A percentile compares a stretch with the other conserved stretches of the same genome.
Evolutionary conservation across 345 rosid species (phyloP).

Genomic region (Angophora floribunda): DNA sequence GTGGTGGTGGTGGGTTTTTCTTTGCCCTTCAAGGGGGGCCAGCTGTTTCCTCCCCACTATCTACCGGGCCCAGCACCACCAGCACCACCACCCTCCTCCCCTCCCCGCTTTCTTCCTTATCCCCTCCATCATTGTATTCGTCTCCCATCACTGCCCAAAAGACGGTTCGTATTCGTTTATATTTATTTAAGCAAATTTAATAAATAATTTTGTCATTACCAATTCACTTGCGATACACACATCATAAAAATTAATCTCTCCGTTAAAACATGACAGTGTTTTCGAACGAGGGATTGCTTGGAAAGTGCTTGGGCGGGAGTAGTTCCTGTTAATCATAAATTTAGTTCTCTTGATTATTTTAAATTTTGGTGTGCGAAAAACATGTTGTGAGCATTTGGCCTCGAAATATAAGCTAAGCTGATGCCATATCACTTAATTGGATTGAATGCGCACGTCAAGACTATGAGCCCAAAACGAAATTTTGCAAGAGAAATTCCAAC

Average conservation of each 20-base stretch:
- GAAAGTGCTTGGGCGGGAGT: fast-evolving
- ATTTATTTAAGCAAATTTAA: too few species aligned
- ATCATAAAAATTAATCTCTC: too few species aligned
- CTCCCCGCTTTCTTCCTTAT: background rate
- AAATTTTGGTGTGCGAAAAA: fast-evolving
- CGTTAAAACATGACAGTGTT: too few species aligned
- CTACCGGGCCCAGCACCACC: too few species aligned
- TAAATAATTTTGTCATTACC: too few species aligned
- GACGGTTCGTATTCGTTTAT: fast-evolving
- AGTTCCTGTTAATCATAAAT: too few species aligned
- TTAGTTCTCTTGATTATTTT: too few species aligned
- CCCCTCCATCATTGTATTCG: background rate
- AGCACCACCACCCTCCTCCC: too few species aligned
- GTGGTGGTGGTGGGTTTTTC: too few species aligned
- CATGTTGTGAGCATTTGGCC: background rate
- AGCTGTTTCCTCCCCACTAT: too few species aligned
- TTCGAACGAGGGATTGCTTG: background rate
- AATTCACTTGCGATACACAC: background rate
- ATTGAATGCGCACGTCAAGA: fast-evolving
- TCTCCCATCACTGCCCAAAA: background rate
- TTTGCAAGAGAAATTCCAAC: background rate
- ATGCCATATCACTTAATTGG: background rate
- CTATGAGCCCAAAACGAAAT: background rate
- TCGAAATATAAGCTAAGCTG: too few species aligned
- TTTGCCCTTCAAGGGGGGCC: too few species aligned